A percentile compares a stretch with the other conserved stretches of the same genome.
Conservation (phyloP, 2,329 filamentous ascomycete species). For the Aspergillus terreus region DNA sequence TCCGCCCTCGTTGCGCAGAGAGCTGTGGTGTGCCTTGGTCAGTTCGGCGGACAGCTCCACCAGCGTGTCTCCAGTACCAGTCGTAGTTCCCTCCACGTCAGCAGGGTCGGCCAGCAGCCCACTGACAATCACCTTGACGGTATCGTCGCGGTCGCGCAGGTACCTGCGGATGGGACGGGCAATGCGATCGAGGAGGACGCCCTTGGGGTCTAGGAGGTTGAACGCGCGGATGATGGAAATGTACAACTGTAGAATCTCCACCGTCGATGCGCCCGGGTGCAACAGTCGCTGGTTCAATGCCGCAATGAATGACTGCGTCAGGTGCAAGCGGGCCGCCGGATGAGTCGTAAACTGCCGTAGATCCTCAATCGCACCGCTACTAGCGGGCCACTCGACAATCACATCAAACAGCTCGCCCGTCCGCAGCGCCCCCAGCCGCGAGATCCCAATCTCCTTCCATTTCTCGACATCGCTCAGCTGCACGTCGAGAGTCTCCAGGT, state of each 20-base stretch:
- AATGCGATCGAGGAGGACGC: slow-evolving; percentile 64
- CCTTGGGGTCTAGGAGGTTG: slow-evolving; percentile 60
- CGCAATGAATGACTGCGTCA: slow-evolving; percentile 53
- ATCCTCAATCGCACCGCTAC: slow-evolving; percentile 57
- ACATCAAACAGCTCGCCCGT: slow-evolving; percentile 59
- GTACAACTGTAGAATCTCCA: slow-evolving; percentile 64
- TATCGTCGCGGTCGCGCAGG: slow-evolving; percentile 62
- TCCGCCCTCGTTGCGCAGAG: slow-evolving; percentile 47
- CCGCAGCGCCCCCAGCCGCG: slow-evolving; percentile 53
- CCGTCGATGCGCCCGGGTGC: slow-evolving; percentile 62
- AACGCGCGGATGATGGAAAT: slow-evolving; percentile 65
- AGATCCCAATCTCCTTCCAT: slow-evolving; percentile 55
- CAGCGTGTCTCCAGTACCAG: slow-evolving; percentile 38
- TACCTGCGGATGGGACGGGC: slow-evolving; percentile 62
- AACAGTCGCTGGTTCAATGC: slow-evolving; percentile 54
- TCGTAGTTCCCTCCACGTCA: slow-evolving; percentile 32
- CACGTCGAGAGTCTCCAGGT: slow-evolving; percentile 28
- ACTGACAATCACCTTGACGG: slow-evolving; percentile 61
- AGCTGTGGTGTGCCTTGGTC: slow-evolving; percentile 39
- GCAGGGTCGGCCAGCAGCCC: slow-evolving; percentile 57
- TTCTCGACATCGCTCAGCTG: slow-evolving; percentile 45
- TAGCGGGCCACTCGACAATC: slow-evolving; percentile 58
- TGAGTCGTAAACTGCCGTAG: slow-evolving; percentile 55
- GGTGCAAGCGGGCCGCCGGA: slow-evolving; percentile 51
- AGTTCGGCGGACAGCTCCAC: slow-evolving; percentile 55